Conservation (phyloP, 2,329 filamentous ascomycete genomes). For the Pseudocercospora pini-densiflorae region DNA sequence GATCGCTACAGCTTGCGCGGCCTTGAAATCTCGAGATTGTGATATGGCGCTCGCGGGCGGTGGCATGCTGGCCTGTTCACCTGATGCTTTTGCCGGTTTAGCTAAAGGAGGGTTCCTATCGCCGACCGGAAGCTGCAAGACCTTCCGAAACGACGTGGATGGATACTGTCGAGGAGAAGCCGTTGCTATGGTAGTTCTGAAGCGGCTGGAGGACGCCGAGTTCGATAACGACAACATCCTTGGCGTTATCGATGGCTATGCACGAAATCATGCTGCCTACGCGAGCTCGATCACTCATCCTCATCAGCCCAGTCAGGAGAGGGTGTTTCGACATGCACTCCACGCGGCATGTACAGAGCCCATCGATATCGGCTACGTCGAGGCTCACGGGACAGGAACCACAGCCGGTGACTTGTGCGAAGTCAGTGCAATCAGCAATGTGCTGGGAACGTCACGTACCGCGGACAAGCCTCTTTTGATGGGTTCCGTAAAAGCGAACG, state of each 20-base stretch:
- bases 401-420: too few relatives aligned
- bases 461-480: too few relatives aligned
- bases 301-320: slow-evolving; percentile 16
- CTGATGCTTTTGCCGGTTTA: slow-evolving; percentile 17
- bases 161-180: slow-evolving; percentile 41
- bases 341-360: too few relatives aligned
- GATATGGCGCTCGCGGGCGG: slow-evolving; percentile 28
- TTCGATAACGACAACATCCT: slow-evolving; percentile 38
- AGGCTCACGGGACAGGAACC: too few relatives aligned
- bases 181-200: slow-evolving; percentile 32
- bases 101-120: slow-evolving; percentile 24
- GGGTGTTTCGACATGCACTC: slow-evolving; percentile 31
- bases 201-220: slow-evolving; percentile 38
- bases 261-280: slow-evolving; percentile 33
- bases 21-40: slow-evolving; percentile 24
- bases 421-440: too few relatives aligned
- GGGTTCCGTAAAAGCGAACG: too few relatives aligned
- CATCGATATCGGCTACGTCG: slow-evolving; percentile 42
- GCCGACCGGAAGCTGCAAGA: neutral
- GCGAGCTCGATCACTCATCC: slow-evolving; percentile 37
- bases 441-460: too few relatives aligned
- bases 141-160: slow-evolving; percentile 8
- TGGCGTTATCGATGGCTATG: slow-evolving; percentile 30
- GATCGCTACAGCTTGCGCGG: slow-evolving; percentile 24
- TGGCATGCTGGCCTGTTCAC: slow-evolving; percentile 14